These are phyloP conservation scores for Pyricularia sp. DNA, from an alignment of 2,329 filamentous ascomycete genomes.

Conservation along the genomic window DNA sequence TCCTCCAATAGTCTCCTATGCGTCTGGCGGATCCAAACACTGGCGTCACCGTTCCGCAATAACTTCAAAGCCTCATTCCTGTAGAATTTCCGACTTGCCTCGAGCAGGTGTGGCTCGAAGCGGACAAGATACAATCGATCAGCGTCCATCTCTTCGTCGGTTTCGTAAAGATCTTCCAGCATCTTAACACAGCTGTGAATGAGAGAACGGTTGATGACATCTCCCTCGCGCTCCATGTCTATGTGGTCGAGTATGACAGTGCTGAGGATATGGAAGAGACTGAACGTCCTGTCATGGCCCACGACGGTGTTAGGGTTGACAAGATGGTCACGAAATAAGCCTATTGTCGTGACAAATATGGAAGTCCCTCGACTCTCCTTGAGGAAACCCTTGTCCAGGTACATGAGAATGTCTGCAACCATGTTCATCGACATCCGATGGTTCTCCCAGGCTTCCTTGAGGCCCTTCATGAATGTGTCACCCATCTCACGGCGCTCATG, in stretches of 20 bases:
- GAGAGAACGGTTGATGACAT: slow-evolving; percentile 71
- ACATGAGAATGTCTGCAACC: slow-evolving; percentile 64
- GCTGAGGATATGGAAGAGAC: slow-evolving; percentile 64
- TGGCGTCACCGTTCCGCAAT: slow-evolving; percentile 65
- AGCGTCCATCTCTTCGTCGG: slow-evolving; percentile 60
- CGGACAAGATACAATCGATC: slow-evolving; percentile 71
- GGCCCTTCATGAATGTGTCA: slow-evolving; percentile 64
- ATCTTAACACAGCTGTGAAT: slow-evolving; percentile 78
- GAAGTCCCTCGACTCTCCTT: slow-evolving; percentile 57
- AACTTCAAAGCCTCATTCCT: slow-evolving; percentile 58
- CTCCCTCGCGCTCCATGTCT: slow-evolving; percentile 80
- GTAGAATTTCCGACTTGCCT: slow-evolving; percentile 63
- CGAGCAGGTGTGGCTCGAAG: slow-evolving; percentile 70
- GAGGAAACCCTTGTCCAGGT: slow-evolving; percentile 80
- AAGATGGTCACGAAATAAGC: slow-evolving; percentile 77
- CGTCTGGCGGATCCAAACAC: slow-evolving; percentile 67
- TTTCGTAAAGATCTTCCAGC: slow-evolving; percentile 80
- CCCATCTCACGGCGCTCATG: slow-evolving; percentile 70
- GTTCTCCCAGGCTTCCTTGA: slow-evolving; percentile 73
- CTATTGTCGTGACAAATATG: slow-evolving; percentile 76
- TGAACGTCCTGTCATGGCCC: slow-evolving; percentile 13
- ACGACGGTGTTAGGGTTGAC: slow-evolving; percentile 29
- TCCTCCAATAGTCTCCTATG: slow-evolving; percentile 68
- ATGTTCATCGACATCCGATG: slow-evolving; percentile 92
- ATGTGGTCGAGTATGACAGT: slow-evolving; percentile 82